Percentiles rank a stretch among this genome's conserved stretches.
phyloP scores from a whole-genome alignment of 148 eudicot species.

The Euryodendron excelsum region DNA sequence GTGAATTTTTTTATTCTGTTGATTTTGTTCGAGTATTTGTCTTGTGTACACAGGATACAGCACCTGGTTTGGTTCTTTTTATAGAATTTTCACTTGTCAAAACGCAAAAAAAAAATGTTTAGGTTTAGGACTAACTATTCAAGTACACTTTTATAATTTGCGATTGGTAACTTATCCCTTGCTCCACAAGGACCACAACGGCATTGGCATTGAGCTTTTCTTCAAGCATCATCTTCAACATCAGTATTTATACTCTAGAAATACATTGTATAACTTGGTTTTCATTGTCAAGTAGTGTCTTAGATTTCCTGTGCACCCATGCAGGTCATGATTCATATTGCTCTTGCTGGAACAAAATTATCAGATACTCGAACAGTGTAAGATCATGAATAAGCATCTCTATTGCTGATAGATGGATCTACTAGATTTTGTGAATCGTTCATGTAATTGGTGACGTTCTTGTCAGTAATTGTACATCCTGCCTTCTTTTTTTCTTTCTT shows the following conservation, averaged over 20 bases:
- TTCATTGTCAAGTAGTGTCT: conserved; percentile 2
- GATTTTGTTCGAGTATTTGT: no score
- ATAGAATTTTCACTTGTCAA: no score
- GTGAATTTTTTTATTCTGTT: no score
- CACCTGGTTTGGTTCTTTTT: no score
- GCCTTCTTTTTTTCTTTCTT: not conserved
- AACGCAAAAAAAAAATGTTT: no score
- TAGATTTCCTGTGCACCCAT: conserved; percentile 10
- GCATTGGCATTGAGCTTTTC: not conserved
- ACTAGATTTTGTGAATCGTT: conserved; percentile 5
- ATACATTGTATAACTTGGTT: not conserved
- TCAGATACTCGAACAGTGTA: conserved; percentile 31
- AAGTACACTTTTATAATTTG: not conserved
- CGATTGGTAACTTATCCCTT: not conserved
- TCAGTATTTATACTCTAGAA: not conserved
- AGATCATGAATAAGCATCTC: conserved; percentile 13
- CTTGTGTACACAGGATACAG: no score
- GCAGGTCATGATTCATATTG: conserved; percentile 29
- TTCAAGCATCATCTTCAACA: not conserved
- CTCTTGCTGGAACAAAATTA: conserved; percentile 25
- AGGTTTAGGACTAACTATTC: not conserved
- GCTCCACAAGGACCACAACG: conserved; percentile 1
- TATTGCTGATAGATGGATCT: not conserved
- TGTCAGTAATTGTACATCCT: not conserved
- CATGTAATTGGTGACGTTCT: not conserved